phyloP scores from a whole-genome alignment of 176 grass and related monocot genomes.

The Paspalum notatum region DNA sequence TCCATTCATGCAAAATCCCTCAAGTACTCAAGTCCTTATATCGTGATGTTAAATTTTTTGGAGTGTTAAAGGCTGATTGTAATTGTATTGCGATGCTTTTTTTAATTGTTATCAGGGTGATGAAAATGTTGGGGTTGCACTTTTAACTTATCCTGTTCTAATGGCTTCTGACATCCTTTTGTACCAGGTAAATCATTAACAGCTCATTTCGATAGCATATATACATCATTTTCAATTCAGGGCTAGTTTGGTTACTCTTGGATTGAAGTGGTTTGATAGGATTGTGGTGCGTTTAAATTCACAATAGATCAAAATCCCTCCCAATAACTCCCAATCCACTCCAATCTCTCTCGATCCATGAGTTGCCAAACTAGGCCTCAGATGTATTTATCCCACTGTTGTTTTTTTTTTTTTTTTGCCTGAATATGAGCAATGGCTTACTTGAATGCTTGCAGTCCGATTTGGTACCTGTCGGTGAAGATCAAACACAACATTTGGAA shows the following conservation, averaged over 20 bases:
- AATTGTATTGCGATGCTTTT: constrained; percentile 20
- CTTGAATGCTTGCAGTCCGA: constrained; percentile 73
- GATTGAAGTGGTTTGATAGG: no score
- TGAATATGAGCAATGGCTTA: constrained; percentile 15
- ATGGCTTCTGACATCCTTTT: constrained; percentile 99
- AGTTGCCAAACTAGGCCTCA: no score
- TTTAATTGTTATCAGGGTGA: constrained; percentile 64
- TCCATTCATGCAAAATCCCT: constrained; percentile 21
- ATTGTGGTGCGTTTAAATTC: no score
- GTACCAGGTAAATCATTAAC: constrained; percentile 79
- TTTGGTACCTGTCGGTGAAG: constrained; percentile 99
- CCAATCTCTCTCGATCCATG: no score
- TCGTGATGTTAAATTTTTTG: constrained; percentile 4
- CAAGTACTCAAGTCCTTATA: neutral
- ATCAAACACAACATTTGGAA: constrained; percentile 98
- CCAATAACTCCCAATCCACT: no score
- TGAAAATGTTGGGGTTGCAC: constrained; percentile 97
- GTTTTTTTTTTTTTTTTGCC: neutral
- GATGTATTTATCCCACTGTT: constrained; percentile 13
- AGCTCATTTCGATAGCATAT: constrained; percentile 18
- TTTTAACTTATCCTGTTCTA: constrained; percentile 95
- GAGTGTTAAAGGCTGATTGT: constrained; percentile 9
- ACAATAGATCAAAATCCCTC: no score
- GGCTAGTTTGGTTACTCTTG: no score
- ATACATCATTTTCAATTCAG: constrained; percentile 26